phyloP scores from a whole-genome alignment of 768 basidiomycete genomes.

The Panellus pusillus region DNA sequence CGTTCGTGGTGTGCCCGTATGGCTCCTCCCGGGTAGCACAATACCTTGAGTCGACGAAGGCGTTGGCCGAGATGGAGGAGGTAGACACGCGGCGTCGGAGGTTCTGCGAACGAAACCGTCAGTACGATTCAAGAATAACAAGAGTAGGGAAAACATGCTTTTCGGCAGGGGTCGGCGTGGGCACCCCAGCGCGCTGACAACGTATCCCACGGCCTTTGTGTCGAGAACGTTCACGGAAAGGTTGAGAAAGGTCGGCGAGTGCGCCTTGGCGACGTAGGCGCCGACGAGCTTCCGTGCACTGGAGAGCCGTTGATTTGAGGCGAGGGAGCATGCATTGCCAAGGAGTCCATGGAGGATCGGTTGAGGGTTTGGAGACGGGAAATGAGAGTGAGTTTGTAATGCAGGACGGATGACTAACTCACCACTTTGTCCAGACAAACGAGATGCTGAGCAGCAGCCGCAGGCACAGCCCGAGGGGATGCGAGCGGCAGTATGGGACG shows the following conservation, averaged over 20 bases:
- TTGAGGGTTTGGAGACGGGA: conserved; percentile 77
- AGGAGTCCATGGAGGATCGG: conserved; percentile 88
- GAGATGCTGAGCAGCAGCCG: too few species aligned
- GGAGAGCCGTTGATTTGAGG: conserved; percentile 81
- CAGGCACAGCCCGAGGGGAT: too few species aligned
- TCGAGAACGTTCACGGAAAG: conserved; percentile 85
- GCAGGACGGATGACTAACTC: conserved; percentile 25
- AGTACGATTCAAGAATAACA: background rate
- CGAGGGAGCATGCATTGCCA: conserved; percentile 86
- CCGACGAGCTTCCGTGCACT: conserved; percentile 79
- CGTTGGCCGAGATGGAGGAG: conserved; percentile 11
- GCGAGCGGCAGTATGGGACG: too few species aligned
- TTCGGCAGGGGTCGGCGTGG: background rate
- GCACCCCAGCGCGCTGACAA: conserved; percentile 65
- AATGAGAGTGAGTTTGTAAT: background rate
- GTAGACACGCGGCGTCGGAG: conserved; percentile 20
- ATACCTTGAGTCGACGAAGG: conserved; percentile 5
- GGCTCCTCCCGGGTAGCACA: background rate
- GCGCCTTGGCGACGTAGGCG: conserved; percentile 75
- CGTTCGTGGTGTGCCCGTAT: background rate
- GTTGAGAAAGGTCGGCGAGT: conserved; percentile 81
- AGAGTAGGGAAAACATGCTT: background rate
- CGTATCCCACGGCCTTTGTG: conserved; percentile 79
- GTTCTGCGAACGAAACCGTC: conserved; percentile 4
- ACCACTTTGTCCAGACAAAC: conserved; percentile 82